Evolutionary conservation across 2,329 filamentous ascomycete species (phyloP), one percentile per base, ranked within the genome.

Genomic region (Cordyceps cicadae): DNA sequence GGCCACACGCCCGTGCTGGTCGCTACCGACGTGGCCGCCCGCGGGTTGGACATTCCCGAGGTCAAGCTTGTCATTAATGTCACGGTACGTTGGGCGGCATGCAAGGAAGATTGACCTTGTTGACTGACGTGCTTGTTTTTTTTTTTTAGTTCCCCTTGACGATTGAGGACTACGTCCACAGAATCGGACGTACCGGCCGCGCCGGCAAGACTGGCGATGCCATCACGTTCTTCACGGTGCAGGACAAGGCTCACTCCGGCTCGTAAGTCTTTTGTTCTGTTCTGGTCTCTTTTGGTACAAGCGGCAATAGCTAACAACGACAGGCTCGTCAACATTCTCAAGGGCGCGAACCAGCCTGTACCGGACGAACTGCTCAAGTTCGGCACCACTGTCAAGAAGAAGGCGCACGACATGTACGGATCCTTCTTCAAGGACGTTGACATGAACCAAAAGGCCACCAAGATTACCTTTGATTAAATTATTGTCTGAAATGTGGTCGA

Each of bases 341-440:
- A 89, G 76, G 90, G 87, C n/a, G 92, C 94, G 26, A 90, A 91
- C 66, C 94, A 99, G 75, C 82, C 86, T 14, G 90, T 99, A 0
- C 94, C 94, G 2, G 91, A 96, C 49, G 89, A 90, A 29, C 79
- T 99, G 43, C 80, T 97, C 73, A 97, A 96, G 77, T 99, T 97
- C 67, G 94, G 94, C 69, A 96, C 92, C 24, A 97, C 93, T 0
- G 94, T 99, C 57, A 99, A 97, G 85, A 97, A 96, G 85, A 97
- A 97, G 91, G 84, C 87, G 54, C 94, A 99, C 77, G 89, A 92
- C 70, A 89, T 90, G 53, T 99, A 97, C 71, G 94, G 94, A 61
- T 91, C 92, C 37, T 97, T 97, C 73, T 96, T 89, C 81, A 96
- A 94, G 76, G 91, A 97, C 68, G 86, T 90, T 9, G 89, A 90